phyloP scores from a whole-genome alignment of 176 grass and related monocot genomes.

The Oryza brachyantha region DNA sequence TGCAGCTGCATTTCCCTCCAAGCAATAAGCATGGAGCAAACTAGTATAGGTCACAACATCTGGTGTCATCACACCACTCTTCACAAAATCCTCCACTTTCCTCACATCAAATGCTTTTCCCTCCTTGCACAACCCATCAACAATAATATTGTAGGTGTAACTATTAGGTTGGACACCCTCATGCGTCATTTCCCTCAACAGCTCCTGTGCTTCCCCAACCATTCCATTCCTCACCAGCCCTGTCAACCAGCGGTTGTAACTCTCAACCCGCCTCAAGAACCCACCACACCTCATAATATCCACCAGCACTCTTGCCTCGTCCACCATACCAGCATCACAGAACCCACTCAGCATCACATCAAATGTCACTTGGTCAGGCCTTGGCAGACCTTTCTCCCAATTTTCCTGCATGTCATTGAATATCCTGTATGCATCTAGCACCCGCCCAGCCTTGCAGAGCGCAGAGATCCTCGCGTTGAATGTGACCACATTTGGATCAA shows the following conservation, averaged over 20 bases:
- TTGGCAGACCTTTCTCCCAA: constrained; percentile 60
- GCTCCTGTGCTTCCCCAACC: constrained; percentile 53
- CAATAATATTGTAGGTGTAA: constrained; percentile 86
- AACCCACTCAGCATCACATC: constrained; percentile 80
- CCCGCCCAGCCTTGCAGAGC: constrained; percentile 70
- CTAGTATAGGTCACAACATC: constrained; percentile 89
- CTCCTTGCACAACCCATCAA: constrained; percentile 82
- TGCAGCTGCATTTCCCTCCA: constrained; percentile 47
- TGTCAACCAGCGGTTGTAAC: constrained; percentile 87
- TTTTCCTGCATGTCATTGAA: constrained; percentile 92
- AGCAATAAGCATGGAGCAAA: constrained; percentile 79
- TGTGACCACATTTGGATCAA: constrained; percentile 76
- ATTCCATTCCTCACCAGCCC: constrained; percentile 70
- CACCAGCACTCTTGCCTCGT: constrained; percentile 68
- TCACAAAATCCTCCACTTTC: constrained; percentile 70
- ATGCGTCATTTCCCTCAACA: constrained; percentile 68
- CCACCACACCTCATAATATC: constrained; percentile 77
- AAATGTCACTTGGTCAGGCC: constrained; percentile 83
- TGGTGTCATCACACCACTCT: constrained; percentile 59
- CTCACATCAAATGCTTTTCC: constrained; percentile 69
- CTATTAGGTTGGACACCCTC: constrained; percentile 72
- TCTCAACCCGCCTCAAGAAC: constrained; percentile 62
- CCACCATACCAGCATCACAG: constrained; percentile 72
- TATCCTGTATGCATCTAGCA: constrained; percentile 79
- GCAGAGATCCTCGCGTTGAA: constrained; percentile 90